Conservation (phyloP, 2,329 filamentous ascomycete species). For the Elsinoe fawcettii region DNA sequence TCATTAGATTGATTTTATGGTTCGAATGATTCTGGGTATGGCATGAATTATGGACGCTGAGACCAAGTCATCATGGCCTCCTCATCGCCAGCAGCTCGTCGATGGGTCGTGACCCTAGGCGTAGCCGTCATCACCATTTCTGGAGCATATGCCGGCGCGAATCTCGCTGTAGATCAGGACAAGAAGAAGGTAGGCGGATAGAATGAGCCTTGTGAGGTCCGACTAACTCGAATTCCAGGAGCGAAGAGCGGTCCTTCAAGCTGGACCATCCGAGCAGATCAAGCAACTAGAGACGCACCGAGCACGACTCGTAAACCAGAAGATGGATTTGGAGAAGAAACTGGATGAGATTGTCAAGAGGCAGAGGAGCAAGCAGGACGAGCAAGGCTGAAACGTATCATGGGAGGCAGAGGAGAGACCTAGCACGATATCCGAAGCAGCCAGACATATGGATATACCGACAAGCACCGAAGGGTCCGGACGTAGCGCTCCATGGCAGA, state of each 20-base stretch:
- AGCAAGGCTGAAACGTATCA: background rate
- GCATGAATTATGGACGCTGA: background rate
- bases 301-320: constrained; percentile 44
- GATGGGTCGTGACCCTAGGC: constrained; percentile 47
- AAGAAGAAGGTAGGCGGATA: constrained; percentile 39
- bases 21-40: background rate
- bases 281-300: constrained; percentile 45
- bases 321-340: constrained; percentile 49
- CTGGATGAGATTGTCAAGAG: constrained; percentile 38
- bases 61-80: constrained; percentile 19
- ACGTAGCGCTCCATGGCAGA: no score
- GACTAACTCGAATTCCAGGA: constrained; percentile 25
- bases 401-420: background rate
- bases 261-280: constrained; percentile 48
- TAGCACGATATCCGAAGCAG: background rate
- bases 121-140: constrained; percentile 50
- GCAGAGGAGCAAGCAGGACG: constrained; percentile 28
- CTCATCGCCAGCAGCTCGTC: constrained; percentile 31
- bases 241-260: constrained; percentile 37
- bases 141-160: constrained; percentile 53
- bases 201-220: no score
- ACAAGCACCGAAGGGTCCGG: no score
- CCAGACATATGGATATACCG: no score
- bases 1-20: background rate
- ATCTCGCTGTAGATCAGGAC: constrained; percentile 48